A percentile compares a stretch with the other conserved stretches of the same genome.
Conservation (phyloP, 495 filamentous ascomycete genomes). For the Tricharina praecox region DNA sequence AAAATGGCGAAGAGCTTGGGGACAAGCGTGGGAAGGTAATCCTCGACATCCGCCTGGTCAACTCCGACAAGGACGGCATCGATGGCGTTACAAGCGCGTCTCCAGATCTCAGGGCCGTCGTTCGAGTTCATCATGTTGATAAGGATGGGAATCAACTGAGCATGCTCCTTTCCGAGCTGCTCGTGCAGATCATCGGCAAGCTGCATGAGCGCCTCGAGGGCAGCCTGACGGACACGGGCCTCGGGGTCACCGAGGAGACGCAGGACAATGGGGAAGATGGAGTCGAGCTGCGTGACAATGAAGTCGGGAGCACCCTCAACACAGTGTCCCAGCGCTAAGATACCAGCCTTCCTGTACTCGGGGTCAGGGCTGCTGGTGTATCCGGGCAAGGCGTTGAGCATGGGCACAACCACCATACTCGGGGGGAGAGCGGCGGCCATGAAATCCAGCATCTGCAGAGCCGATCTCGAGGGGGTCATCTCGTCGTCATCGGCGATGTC, state of each 20-base stretch:
- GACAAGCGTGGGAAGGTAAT: slow-evolving; percentile 67
- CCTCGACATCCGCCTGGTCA: slow-evolving; percentile 61
- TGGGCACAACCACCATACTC: slow-evolving; percentile 82
- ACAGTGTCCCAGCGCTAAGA: slow-evolving; percentile 79
- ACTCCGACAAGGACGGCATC: slow-evolving; percentile 82
- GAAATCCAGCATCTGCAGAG: slow-evolving; percentile 73
- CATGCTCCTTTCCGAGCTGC: slow-evolving; percentile 68
- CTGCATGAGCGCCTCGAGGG: slow-evolving; percentile 68
- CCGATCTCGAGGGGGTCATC: slow-evolving; percentile 71
- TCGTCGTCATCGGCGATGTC: slow-evolving; percentile 52
- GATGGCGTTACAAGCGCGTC: slow-evolving; percentile 74
- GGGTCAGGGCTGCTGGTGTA: slow-evolving; percentile 59
- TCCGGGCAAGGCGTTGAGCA: slow-evolving; percentile 64
- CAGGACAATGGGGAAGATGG: slow-evolving; percentile 60
- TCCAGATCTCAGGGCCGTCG: slow-evolving; percentile 58
- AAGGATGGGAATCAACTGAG: slow-evolving; percentile 60
- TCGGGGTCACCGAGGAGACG: slow-evolving; percentile 70
- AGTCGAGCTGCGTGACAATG: slow-evolving; percentile 33
- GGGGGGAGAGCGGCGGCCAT: slow-evolving; percentile 75
- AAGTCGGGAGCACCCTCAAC: slow-evolving; percentile 83
- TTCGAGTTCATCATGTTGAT: slow-evolving; percentile 77
- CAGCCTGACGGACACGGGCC: slow-evolving; percentile 64
- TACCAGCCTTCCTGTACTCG: slow-evolving; percentile 70
- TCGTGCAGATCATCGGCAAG: slow-evolving; percentile 86
- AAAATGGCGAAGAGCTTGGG: slow-evolving; percentile 69